A percentile compares a stretch with the other conserved stretches of the same genome.
These are phyloP conservation scores for Kwoniella heveanensis DNA, from an alignment of 768 basidiomycete species.

Conservation along the genomic window DNA sequence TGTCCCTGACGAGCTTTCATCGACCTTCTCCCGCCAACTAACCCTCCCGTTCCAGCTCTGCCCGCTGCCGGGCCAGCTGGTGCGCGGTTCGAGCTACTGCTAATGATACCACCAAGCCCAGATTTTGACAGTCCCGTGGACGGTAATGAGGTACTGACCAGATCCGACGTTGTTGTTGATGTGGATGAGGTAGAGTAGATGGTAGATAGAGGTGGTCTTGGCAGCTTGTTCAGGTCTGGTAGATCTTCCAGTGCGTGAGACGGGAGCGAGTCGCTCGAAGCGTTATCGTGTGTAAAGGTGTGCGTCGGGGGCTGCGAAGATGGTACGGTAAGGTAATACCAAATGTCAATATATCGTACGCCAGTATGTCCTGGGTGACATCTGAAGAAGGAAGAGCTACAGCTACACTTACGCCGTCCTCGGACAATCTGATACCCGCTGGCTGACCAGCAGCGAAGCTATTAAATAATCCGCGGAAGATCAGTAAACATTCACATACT, in stretches of 20 bases:
- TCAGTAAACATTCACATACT: no score
- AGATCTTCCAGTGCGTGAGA: slow-evolving; percentile 28
- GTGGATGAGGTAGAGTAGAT: not conserved
- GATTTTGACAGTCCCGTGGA: not conserved
- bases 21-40: not conserved
- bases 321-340: not conserved
- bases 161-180: not conserved
- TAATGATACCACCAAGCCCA: not conserved
- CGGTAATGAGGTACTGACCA: not conserved
- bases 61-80: not conserved
- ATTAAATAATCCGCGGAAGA: no score
- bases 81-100: not conserved
- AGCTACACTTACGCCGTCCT: slow-evolving; percentile 16
- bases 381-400: no score
- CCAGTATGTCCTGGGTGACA: no score
- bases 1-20: slow-evolving; percentile 1
- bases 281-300: slow-evolving; percentile 43
- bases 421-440: slow-evolving; percentile 20
- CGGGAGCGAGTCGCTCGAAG: slow-evolving; percentile 45
- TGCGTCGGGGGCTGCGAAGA: slow-evolving; percentile 34
- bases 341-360: no score
- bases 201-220: not conserved
- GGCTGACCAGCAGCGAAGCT: slow-evolving; percentile 13
- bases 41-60: not conserved
- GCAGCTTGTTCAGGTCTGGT: slow-evolving; percentile 14